Evolutionary conservation across 2,329 filamentous ascomycete genomes (phyloP), one percentile per base, ranked within the genome.

Genomic region (Apiospora malaysiana): DNA sequence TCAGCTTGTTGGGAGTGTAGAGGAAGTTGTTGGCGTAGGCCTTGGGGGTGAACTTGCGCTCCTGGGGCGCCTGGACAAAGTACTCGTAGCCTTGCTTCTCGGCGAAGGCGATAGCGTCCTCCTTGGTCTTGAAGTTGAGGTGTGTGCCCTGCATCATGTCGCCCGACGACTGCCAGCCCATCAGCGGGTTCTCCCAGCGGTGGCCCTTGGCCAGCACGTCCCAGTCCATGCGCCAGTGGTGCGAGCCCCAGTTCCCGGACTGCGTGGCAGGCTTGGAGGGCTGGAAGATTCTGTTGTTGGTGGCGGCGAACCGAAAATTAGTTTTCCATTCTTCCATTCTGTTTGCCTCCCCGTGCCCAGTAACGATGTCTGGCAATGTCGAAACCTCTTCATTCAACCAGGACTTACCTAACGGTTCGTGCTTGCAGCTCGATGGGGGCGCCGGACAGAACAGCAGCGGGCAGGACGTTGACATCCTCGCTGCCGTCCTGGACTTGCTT

Each of bases 71-170:
- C 86, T 98, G 96, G 32, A 99, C 95, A 81, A 96, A 98, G 84
- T 97, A 99, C 81, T 99, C 95, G 81, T 99, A 99, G 46, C 97
- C 96, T 83, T 99, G 96, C 89, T 98, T 99, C 85, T 98, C 93
- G 32, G 97, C 96, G 80, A 99, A 99, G 71, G 88, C 86, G 78
- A 99, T 95, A 75, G 96, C 96, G 77, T 97, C 95, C 81, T 98
- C 94, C 87, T 97, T 98, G 77, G 87, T 88, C 83, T 93, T 93
- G 88, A 99, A 99, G 82, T 92, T 92, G 78, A 99, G 83, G 81
- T 94, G 90, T 67, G 94, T 97, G 79, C 94, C 95, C 83, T 99
- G 95, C 94, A 99, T 96, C 80, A 90, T 90, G 83, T 99, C 96
- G 70, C 89, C 95, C 23, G 94, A 97, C 32, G 95, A 98, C 81